Conservation (phyloP, 768 basidiomycete species). For the Mycena latifolia region DNA sequence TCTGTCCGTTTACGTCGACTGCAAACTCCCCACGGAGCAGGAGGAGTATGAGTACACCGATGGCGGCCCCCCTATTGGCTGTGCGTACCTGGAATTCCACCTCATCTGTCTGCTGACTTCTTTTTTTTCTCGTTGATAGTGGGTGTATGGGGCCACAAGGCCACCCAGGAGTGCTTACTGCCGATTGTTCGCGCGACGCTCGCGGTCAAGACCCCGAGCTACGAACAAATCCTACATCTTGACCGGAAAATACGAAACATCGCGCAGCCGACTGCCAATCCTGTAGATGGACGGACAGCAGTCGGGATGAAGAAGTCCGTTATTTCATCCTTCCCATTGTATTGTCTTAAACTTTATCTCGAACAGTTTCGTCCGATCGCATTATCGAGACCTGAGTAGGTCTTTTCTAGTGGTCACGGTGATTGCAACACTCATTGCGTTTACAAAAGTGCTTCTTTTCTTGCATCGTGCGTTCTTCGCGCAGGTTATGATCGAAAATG, state of each 20-base stretch:
- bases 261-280: slow-evolving; percentile 41
- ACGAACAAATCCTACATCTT: slow-evolving; percentile 60
- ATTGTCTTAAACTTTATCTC: neutral
- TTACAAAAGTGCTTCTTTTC: slow-evolving; percentile 61
- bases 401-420: slow-evolving; percentile 6
- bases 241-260: slow-evolving; percentile 62
- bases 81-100: slow-evolving; percentile 44
- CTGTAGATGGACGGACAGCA: slow-evolving; percentile 47
- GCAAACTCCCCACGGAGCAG: slow-evolving; percentile 56
- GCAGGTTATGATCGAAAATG: slow-evolving; percentile 63
- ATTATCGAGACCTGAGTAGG: slow-evolving; percentile 61
- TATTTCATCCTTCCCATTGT: neutral
- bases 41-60: slow-evolving; percentile 60
- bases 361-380: slow-evolving; percentile 52
- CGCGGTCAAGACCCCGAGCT: slow-evolving; percentile 57
- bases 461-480: slow-evolving; percentile 71
- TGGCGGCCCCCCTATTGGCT: slow-evolving; percentile 58
- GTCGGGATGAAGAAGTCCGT: slow-evolving; percentile 50
- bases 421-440: slow-evolving; percentile 34
- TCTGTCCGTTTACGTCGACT: slow-evolving; percentile 57
- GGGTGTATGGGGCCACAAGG: slow-evolving; percentile 61
- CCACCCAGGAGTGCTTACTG: slow-evolving; percentile 54
- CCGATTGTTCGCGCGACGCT: slow-evolving; percentile 57
- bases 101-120: slow-evolving; percentile 7
- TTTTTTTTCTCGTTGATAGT: slow-evolving; percentile 47